Conservation (phyloP, 2,329 filamentous ascomycete species). For the Diaporthe aspalathi region DNA sequence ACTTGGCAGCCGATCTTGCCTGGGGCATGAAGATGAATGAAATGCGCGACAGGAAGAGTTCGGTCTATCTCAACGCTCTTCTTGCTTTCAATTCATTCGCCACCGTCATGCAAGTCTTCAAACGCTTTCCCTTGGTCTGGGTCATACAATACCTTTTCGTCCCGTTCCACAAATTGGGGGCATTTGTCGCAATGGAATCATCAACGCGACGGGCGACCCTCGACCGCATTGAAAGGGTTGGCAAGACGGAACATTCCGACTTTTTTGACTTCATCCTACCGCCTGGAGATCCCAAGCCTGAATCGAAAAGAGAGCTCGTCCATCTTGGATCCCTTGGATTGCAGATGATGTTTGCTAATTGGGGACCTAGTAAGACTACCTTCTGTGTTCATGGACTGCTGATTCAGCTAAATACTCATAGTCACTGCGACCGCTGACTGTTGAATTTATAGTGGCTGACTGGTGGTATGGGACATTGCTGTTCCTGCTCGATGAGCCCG, state of each 20-base stretch:
- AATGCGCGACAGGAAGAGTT: neutral
- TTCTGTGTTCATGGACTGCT: too few species aligned
- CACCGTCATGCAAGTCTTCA: conserved; percentile 24
- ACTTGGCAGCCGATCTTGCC: neutral
- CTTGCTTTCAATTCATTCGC: conserved; percentile 9
- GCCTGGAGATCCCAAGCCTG: neutral
- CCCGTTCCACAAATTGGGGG: neutral
- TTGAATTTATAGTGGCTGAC: neutral
- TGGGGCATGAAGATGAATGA: neutral
- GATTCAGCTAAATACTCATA: too few species aligned
- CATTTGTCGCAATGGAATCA: conserved; percentile 2
- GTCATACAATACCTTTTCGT: conserved; percentile 9
- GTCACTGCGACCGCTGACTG: too few species aligned
- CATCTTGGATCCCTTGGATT: conserved; percentile 1
- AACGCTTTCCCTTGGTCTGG: conserved; percentile 1
- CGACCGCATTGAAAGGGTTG: neutral
- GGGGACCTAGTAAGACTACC: conserved; percentile 13
- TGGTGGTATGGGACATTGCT: neutral
- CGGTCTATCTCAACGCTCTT: neutral
- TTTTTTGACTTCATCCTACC: conserved; percentile 5
- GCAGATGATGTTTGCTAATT: conserved; percentile 15
- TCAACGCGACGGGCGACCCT: neutral
- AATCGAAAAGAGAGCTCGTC: too few species aligned
- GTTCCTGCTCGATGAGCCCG: too few species aligned
- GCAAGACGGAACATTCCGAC: neutral